Base-by-base conservation (phyloP, 1,139 yeast genomes). In the Candida buenavistaensis region DNA sequence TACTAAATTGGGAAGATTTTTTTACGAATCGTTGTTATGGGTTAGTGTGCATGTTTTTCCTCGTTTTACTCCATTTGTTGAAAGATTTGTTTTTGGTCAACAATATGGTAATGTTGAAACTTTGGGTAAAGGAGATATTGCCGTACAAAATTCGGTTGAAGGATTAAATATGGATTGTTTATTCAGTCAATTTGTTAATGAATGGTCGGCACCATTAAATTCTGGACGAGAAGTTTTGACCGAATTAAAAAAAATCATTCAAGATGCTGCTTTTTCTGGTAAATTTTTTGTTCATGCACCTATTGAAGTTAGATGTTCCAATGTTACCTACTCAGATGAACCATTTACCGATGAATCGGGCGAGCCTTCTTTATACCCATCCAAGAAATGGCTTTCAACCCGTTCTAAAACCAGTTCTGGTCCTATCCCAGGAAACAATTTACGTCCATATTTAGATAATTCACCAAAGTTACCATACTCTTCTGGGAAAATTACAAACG, bases 101-200 rank as follows among this genome's bases (percentile, higher is more conserved):
- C 97, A 88, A 61, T 92, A 83, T 51, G 96, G 96, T 11, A 62
- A 66, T 26, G 77, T 78, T 13, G 94, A 84, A 52, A 82, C 87
- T 9, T 67, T 75, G 30, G 86, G 86, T 14, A 57, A 59, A 17
- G 88, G 89, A 30, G 80, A 77, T 40, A 64, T 74, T 33, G 85
- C 87, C 4, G 89, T 90, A 6, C 92, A 84, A 52, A 75, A 79
- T 43, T 83, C 94, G 3, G 90, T 85, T 23, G 90, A 85, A 44
- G 96, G 90, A 2, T 78, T 90, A 51, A 89, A 88, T 57, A 88
- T 92, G 96, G 97, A 92, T 64, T 92, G 98, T 57, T 67, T 90
- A 47, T 92, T 89, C 57, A 81, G 90, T 30, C 98, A 92, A 59
- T 90, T 83, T 62, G 98, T 92, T 37, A 82, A 90, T 55, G 98